A percentile compares a stretch with the other conserved stretches of the same genome.
These are phyloP conservation scores for Lyophyllum decastes DNA, from an alignment of 768 basidiomycete species.

Conservation along the genomic window DNA sequence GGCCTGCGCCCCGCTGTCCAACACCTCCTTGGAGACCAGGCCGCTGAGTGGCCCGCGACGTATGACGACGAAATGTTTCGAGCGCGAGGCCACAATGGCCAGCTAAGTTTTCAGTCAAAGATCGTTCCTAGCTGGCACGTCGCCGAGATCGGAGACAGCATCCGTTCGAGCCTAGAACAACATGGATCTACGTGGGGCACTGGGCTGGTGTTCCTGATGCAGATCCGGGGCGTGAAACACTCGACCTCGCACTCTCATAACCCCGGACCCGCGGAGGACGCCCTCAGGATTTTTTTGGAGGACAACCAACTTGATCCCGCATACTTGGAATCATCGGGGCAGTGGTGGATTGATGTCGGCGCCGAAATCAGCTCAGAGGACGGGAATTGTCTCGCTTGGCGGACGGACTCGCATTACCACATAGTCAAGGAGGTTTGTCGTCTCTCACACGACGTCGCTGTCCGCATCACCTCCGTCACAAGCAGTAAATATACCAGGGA, in stretches of 20 bases:
- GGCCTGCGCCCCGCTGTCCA: background rate
- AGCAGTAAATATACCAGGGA: conserved; percentile 27
- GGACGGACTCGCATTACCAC: conserved; percentile 26
- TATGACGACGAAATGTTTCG: background rate
- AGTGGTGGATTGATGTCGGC: conserved; percentile 34
- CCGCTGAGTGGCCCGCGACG: background rate
- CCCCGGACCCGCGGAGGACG: background rate
- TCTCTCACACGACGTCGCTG: conserved; percentile 13
- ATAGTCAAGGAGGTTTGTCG: conserved; percentile 16
- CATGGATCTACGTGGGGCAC: background rate
- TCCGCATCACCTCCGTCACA: conserved; percentile 19
- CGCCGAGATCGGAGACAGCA: background rate
- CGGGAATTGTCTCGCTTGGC: conserved; percentile 29
- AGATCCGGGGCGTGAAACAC: conserved; percentile 1
- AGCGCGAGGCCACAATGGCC: background rate
- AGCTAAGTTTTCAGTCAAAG: background rate
- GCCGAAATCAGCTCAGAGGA: conserved; percentile 20
- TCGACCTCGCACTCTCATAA: background rate
- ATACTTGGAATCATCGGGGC: background rate
- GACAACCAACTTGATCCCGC: background rate
- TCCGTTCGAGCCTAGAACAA: background rate
- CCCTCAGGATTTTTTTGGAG: background rate
- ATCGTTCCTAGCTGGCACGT: background rate
- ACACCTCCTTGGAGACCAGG: background rate
- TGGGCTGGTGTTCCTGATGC: background rate